A percentile compares a stretch with the other conserved stretches of the same genome.
phyloP scores from a whole-genome alignment of 2,329 filamentous ascomycete genomes.

The Spiromastix sp. region DNA sequence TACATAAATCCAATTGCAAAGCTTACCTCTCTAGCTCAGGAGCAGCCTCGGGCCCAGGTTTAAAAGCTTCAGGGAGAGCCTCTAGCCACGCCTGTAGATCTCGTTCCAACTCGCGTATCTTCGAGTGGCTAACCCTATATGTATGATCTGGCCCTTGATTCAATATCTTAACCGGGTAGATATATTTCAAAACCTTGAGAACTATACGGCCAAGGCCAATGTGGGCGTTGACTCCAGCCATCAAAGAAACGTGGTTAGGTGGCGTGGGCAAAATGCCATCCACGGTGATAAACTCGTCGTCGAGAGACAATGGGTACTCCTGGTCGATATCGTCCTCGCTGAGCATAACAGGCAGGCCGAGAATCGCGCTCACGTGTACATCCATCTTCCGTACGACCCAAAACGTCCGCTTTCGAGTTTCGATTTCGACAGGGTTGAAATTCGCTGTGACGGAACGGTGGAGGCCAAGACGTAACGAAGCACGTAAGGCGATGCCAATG shows the following conservation, averaged over 20 bases:
- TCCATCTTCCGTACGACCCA: slow-evolving; percentile 43
- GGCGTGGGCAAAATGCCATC: slow-evolving; percentile 45
- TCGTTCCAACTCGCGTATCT: slow-evolving; percentile 54
- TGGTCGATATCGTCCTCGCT: slow-evolving; percentile 42
- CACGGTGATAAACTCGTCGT: slow-evolving; percentile 37
- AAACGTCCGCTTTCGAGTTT: slow-evolving; percentile 58
- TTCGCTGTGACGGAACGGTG: slow-evolving; percentile 61
- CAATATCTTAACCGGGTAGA: slow-evolving; percentile 51
- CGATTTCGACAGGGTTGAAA: slow-evolving; percentile 61
- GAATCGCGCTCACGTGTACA: slow-evolving; percentile 39
- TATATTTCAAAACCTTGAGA: slow-evolving; percentile 51
- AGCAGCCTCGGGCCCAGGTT: slow-evolving; percentile 66
- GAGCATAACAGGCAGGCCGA: slow-evolving; percentile 40
- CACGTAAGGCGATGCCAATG: slow-evolving; percentile 65
- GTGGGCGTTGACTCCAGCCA: slow-evolving; percentile 51
- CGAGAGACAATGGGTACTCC: slow-evolving; percentile 35
- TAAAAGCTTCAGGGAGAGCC: slow-evolving; percentile 61
- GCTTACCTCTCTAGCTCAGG: slow-evolving; percentile 65
- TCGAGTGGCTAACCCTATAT: slow-evolving; percentile 54
- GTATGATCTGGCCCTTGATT: slow-evolving; percentile 39
- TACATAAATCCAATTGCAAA: neutral
- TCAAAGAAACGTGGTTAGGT: slow-evolving; percentile 43
- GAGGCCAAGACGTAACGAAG: slow-evolving; percentile 65
- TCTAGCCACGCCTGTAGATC: slow-evolving; percentile 56
- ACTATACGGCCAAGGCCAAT: slow-evolving; percentile 47